Conservation (phyloP, 441 rosid genomes). For the Gossypium aridum region DNA sequence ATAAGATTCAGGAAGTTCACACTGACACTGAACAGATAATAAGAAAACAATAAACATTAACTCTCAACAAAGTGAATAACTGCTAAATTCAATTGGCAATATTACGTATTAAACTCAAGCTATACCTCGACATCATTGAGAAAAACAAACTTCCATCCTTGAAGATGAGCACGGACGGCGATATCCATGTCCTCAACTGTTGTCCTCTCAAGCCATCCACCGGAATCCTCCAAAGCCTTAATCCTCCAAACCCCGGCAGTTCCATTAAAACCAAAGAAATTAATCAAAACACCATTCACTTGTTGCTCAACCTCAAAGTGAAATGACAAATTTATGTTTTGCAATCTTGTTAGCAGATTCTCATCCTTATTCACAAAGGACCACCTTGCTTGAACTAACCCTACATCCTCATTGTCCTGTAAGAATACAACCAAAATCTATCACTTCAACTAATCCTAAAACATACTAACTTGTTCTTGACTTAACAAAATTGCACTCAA, state of each 20-base stretch:
- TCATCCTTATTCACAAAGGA: constrained; percentile 92
- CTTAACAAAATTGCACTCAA: background rate
- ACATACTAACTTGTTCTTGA: background rate
- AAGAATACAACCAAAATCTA: background rate
- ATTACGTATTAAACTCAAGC: background rate
- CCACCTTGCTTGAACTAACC: constrained; percentile 92
- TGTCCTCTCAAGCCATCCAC: constrained; percentile 97
- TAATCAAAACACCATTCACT: constrained; percentile 75
- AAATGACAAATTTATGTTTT: constrained; percentile 77
- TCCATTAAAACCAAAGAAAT: constrained; percentile 93
- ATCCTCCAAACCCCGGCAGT: constrained; percentile 98
- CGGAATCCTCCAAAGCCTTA: constrained; percentile 87
- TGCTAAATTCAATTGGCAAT: too few species aligned
- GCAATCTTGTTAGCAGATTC: constrained; percentile 80
- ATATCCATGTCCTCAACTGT: constrained; percentile 98
- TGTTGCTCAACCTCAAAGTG: constrained; percentile 98
- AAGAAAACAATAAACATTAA: constrained; percentile 4
- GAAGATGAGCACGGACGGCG: constrained; percentile 93
- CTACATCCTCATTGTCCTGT: constrained; percentile 72
- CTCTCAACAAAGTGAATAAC: background rate
- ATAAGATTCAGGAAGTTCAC: constrained; percentile 91
- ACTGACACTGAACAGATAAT: constrained; percentile 58
- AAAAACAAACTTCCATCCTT: constrained; percentile 84
- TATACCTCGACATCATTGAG: constrained; percentile 84
- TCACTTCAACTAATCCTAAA: background rate